Conservation (phyloP, 768 basidiomycete species). For the Trametes coccinea region DNA sequence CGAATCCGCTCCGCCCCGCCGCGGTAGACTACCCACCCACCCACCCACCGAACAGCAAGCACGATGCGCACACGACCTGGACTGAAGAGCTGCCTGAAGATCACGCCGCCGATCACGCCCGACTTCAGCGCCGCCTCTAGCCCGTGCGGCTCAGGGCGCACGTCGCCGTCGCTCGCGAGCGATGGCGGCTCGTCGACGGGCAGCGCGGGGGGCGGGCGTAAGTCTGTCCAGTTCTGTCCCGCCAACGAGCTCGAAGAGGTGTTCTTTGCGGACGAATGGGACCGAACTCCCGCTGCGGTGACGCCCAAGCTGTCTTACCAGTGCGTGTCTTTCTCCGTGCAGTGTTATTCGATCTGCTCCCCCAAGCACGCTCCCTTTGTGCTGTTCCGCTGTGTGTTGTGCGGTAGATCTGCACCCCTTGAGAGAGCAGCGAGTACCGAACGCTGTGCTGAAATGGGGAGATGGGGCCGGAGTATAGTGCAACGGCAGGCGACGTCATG, state of each 20-base stretch:
- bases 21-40: neutral
- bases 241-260: constrained; percentile 57
- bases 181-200: constrained; percentile 8
- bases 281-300: constrained; percentile 70
- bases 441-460: neutral
- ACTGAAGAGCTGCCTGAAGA: constrained; percentile 28
- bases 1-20: neutral
- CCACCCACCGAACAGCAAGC: too few relatives aligned
- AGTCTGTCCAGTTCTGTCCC: constrained; percentile 64
- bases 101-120: constrained; percentile 23
- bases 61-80: constrained; percentile 18
- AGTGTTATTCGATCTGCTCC: neutral
- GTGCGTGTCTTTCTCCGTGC: constrained; percentile 43
- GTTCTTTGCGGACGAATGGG: constrained; percentile 75
- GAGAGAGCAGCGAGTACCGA: too few relatives aligned
- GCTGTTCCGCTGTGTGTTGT: neutral
- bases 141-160: constrained; percentile 24
- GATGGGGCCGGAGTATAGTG: neutral
- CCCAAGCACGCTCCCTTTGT: too few relatives aligned
- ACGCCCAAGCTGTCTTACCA: constrained; percentile 63
- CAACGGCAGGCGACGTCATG: constrained; percentile 15
- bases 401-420: neutral
- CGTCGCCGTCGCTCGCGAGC: constrained; percentile 18
- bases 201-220: constrained; percentile 32
- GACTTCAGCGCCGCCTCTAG: constrained; percentile 19